Percentiles rank a stretch among this genome's conserved stretches.
These are phyloP conservation scores for Penstemon newberryi DNA, from an alignment of 257 asterid genomes.

Conservation along the genomic window DNA sequence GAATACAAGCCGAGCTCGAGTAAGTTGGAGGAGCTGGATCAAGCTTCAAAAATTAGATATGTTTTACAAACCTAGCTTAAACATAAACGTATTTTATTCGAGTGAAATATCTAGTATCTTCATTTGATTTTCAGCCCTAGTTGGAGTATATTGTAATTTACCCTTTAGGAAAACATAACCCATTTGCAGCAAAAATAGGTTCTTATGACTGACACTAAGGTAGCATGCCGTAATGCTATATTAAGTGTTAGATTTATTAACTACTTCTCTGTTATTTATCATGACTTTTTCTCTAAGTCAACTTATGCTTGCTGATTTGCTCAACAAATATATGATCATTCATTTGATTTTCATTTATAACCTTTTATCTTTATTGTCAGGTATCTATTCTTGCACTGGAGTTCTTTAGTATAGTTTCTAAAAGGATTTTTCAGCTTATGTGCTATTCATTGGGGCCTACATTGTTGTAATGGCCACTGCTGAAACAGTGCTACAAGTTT, in stretches of 20 bases:
- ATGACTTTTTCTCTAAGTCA: background rate
- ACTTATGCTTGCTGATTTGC: background rate
- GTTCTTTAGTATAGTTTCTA: conserved; percentile 10
- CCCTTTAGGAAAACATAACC: no score
- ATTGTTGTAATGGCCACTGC: conserved; percentile 43
- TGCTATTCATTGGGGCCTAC: conserved; percentile 12
- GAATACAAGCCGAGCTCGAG: no score
- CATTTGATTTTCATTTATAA: background rate
- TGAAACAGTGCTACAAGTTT: conserved; percentile 42
- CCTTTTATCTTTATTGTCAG: conserved; percentile 23
- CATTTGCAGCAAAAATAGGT: background rate
- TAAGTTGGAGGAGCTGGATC: no score
- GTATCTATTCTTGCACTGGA: conserved; percentile 24
- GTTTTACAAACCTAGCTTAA: no score
- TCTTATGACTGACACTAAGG: background rate
- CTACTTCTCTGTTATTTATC: background rate
- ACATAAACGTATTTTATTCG: no score
- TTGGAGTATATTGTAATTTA: no score
- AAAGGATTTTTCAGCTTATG: conserved; percentile 25
- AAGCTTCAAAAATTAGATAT: no score
- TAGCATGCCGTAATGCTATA: conserved; percentile 10
- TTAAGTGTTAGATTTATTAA: conserved; percentile 7
- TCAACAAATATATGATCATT: background rate
- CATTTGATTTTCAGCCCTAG: no score
- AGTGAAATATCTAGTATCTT: no score